These are phyloP conservation scores for Fusarium penzigii DNA, from an alignment of 2,329 filamentous ascomycete genomes.

Conservation along the genomic window DNA sequence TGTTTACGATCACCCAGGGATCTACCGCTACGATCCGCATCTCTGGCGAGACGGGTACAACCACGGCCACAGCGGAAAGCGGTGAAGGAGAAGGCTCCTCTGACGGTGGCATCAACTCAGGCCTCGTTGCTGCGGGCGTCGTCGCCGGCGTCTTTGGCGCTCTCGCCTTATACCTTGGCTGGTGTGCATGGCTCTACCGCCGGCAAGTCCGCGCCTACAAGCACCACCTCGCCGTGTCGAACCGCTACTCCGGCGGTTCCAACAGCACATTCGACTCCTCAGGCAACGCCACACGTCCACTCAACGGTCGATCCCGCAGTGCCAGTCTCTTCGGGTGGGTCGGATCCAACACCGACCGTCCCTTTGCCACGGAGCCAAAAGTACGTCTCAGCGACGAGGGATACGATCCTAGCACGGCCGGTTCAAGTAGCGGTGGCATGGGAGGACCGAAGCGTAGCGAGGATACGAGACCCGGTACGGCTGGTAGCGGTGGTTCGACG, in stretches of 20 bases:
- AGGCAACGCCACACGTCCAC: slow-evolving; percentile 12
- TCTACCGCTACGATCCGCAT: slow-evolving; percentile 45
- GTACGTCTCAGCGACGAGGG: slow-evolving; percentile 29
- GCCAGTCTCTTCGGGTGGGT: slow-evolving; percentile 36
- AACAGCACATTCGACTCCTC: slow-evolving; percentile 38
- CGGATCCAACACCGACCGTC: slow-evolving; percentile 26
- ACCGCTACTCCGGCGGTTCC: slow-evolving; percentile 53
- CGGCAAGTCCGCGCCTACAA: slow-evolving; percentile 71
- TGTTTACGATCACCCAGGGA: slow-evolving; percentile 65
- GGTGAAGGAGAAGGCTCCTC: not conserved
- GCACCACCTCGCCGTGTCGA: slow-evolving; percentile 65
- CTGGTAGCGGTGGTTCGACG: slow-evolving; percentile 47
- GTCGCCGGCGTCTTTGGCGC: slow-evolving; percentile 67
- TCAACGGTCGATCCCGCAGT: not conserved
- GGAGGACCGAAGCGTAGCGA: slow-evolving; percentile 25
- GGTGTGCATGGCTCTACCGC: slow-evolving; percentile 73
- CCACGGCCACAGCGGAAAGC: not conserved
- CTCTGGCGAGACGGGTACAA: slow-evolving; percentile 31
- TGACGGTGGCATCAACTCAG: slow-evolving; percentile 32
- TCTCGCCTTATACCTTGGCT: slow-evolving; percentile 65
- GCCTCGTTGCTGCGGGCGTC: slow-evolving; percentile 50
- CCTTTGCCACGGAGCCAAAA: slow-evolving; percentile 32
- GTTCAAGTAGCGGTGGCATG: slow-evolving; percentile 25
- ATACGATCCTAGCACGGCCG: slow-evolving; percentile 21
- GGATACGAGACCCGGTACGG: slow-evolving; percentile 29